Evolutionary conservation across 2,329 filamentous ascomycete species (phyloP).

Genomic region (Claviceps purpurea): DNA sequence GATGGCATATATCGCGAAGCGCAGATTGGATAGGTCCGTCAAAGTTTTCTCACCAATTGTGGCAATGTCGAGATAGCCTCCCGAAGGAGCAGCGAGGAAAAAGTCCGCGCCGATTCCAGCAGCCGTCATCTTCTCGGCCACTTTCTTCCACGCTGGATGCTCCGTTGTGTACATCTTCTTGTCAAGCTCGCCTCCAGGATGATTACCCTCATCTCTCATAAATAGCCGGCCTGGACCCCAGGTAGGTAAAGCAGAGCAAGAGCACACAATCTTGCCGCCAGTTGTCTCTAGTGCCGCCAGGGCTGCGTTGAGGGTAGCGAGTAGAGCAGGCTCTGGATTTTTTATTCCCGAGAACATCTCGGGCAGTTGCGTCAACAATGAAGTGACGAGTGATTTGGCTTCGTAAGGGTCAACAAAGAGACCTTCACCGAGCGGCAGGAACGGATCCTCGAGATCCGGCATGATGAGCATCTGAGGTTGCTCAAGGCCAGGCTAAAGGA

Average conservation of each 20-base stretch:
- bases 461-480: constrained; percentile 97
- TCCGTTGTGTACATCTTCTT: constrained; percentile 88
- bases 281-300: constrained; percentile 73
- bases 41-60: constrained; percentile 54
- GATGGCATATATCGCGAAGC: background rate
- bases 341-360: constrained; percentile 78
- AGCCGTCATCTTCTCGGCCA: constrained; percentile 76
- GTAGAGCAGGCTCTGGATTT: constrained; percentile 77
- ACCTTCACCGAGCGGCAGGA: constrained; percentile 80
- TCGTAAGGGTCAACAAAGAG: constrained; percentile 91
- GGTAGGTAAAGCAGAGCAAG: constrained; percentile 75
- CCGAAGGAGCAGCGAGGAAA: constrained; percentile 83
- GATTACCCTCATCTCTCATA: constrained; percentile 76
- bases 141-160: constrained; percentile 75
- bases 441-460: constrained; percentile 93
- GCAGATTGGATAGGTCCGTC: background rate
- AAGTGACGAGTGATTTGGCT: constrained; percentile 73
- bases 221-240: constrained; percentile 81
- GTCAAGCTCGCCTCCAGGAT: constrained; percentile 75
- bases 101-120: constrained; percentile 82
- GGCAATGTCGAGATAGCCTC: constrained; percentile 83
- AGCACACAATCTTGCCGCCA: constrained; percentile 85
- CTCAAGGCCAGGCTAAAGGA: constrained; percentile 53
- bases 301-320: constrained; percentile 74
- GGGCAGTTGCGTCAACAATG: constrained; percentile 73